phyloP scores from a whole-genome alignment of 2,329 filamentous ascomycete species.

The Acrocalymma vagum region DNA sequence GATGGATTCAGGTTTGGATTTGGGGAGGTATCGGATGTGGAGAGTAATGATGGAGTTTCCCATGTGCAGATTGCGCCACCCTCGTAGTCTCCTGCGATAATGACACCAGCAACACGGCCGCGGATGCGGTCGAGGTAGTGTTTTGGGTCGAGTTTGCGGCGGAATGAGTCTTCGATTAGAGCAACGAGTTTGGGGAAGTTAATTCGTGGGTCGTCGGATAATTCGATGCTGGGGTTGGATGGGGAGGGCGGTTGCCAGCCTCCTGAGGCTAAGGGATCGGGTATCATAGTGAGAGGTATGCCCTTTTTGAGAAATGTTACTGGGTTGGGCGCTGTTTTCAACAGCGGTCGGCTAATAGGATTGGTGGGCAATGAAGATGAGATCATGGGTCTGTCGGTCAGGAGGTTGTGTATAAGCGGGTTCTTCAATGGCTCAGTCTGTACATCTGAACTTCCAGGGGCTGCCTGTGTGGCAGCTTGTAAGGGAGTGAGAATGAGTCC shows the following conservation, averaged over 20 bases:
- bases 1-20: neutral
- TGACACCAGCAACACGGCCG: conserved; percentile 84
- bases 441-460: conserved; percentile 54
- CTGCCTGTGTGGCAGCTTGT: conserved; percentile 72
- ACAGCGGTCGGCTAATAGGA: conserved; percentile 34
- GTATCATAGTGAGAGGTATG: conserved; percentile 86
- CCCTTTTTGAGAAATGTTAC: conserved; percentile 91
- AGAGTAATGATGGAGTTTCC: conserved; percentile 75
- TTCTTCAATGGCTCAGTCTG: conserved; percentile 73
- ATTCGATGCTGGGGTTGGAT: conserved; percentile 67
- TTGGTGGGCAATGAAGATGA: conserved; percentile 85
- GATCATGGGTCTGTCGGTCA: conserved; percentile 92
- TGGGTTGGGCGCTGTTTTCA: conserved; percentile 51
- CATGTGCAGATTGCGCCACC: conserved; percentile 94
- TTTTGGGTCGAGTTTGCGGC: conserved; percentile 80
- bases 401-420: conserved; percentile 90
- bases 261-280: conserved; percentile 67
- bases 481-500: conserved; percentile 87
- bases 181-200: conserved; percentile 83
- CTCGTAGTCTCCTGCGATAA: conserved; percentile 96
- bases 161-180: conserved; percentile 94
- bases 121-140: conserved; percentile 86
- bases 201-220: conserved; percentile 79
- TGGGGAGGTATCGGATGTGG: conserved; percentile 27
- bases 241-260: conserved; percentile 74